These are phyloP conservation scores for barley (Hordeum vulgare) DNA, from an alignment of 176 grass and related monocot species.

Conservation along the genomic window DNA sequence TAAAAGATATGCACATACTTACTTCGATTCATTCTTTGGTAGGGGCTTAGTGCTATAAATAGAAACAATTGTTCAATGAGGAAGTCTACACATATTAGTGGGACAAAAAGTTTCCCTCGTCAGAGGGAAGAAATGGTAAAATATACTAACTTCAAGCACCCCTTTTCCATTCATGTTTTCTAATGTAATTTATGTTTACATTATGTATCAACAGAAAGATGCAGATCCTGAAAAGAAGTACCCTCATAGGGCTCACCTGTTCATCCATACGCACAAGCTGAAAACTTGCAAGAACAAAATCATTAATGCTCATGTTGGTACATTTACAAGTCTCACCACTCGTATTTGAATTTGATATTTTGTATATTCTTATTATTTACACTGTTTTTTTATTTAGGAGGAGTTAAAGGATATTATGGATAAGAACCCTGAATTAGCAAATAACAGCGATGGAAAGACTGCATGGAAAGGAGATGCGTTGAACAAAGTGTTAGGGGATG, in stretches of 20 bases:
- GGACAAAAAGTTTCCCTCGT: too few relatives aligned
- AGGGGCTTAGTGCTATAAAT: too few relatives aligned
- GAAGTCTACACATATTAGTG: too few relatives aligned
- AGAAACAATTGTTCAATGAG: too few relatives aligned
- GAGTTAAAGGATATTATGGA: background rate
- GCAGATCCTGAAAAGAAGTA: background rate
- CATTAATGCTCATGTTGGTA: conserved; percentile 3
- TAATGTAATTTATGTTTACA: too few relatives aligned
- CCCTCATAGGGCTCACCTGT: background rate
- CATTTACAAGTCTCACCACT: background rate
- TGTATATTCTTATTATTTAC: background rate
- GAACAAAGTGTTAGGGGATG: too few relatives aligned
- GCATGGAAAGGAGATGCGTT: conserved; percentile 19
- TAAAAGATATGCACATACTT: too few relatives aligned
- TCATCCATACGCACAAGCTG: background rate
- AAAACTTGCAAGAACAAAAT: background rate
- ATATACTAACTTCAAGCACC: too few relatives aligned
- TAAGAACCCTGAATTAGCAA: background rate
- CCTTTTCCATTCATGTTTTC: too few relatives aligned
- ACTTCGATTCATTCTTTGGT: too few relatives aligned
- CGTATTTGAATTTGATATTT: background rate
- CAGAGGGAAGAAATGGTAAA: too few relatives aligned
- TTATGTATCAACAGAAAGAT: too few relatives aligned
- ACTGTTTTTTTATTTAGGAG: background rate
- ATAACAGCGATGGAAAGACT: background rate